Percentiles rank a stretch among this genome's conserved stretches.
These are phyloP conservation scores for Podosphaera xanthii DNA, from an alignment of 2,329 filamentous ascomycete species.

Conservation along the genomic window DNA sequence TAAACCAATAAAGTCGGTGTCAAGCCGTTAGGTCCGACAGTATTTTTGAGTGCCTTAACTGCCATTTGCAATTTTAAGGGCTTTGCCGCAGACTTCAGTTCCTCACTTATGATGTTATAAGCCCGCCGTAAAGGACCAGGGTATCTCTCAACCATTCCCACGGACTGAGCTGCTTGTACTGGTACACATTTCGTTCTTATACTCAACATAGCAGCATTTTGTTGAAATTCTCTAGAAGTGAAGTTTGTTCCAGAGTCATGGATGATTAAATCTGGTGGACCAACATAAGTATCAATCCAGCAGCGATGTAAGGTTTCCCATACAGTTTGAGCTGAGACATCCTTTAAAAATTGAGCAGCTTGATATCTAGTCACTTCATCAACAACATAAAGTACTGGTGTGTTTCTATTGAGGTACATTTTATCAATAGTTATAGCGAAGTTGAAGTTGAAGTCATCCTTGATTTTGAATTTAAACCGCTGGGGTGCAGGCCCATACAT, in stretches of 20 bases:
- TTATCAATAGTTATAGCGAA: background rate
- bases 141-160: constrained; percentile 1
- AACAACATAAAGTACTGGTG: constrained; percentile 22
- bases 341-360: constrained; percentile 1
- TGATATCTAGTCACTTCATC: constrained; percentile 1
- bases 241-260: constrained; percentile 2
- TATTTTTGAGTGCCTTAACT: background rate
- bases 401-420: constrained; percentile 34
- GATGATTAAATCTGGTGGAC: background rate
- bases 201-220: background rate
- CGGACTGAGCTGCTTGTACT: constrained; percentile 1
- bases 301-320: constrained; percentile 1
- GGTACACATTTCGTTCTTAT: constrained; percentile 1
- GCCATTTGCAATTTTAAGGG: background rate
- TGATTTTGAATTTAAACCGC: background rate
- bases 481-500: background rate
- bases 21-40: background rate
- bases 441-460: background rate
- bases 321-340: background rate
- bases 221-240: constrained; percentile 1
- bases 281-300: constrained; percentile 3
- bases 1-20: background rate
- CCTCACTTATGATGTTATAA: constrained; percentile 1
- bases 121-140: background rate
- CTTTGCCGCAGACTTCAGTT: background rate